Evolutionary conservation across 2,329 filamentous ascomycete species (phyloP), one percentile per base, ranked within the genome.

Genomic region (Neoarthrinium moseri): DNA sequence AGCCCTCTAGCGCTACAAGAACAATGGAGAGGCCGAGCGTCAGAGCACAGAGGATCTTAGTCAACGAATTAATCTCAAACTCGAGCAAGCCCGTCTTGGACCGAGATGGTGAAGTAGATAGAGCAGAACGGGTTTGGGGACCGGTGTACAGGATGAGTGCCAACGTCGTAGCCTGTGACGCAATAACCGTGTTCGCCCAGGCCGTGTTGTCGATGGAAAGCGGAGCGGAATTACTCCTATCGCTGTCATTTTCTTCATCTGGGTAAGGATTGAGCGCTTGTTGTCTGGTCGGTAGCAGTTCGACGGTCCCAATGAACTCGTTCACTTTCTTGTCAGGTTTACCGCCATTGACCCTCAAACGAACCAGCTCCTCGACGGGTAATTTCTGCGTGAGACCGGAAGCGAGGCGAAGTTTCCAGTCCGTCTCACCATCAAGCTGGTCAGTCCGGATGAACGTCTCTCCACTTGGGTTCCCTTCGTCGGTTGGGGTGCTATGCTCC

Each of bases 371-470:
- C 36, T 81, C 80, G 1, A 84, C 70, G 0, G 83, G 69, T 17
- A 99, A 72, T n/a, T 74, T 79, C 61, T 99, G 94, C 1, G 91
- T 92, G 21, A 97, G 68, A 0, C 89, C 83, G 11, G 91, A 94
- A 2, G 94, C 91, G 27, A 97, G 68, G 23, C 95, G 85, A 46
- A 99, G 73, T 69, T 99, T 99, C 95, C 94, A 99, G 62, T 99
- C 94, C 0, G 94, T 99, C 70, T 99, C 94, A 56, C 94, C 94
- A 60, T 99, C 94, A 8, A 99, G 77, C 63, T 99, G 94, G 66
- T 99, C 94, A 2, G 95, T 99, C 49, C 94, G 82, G 61, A 99
- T 97, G 60, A 99, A 99, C 0, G 92, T 92, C 68, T 99, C 95
- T 22, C 91, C 91, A 21, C 77, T 75, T n/a, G 78, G 68, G 15